Evolutionary conservation across 805 yeast species (phyloP), one percentile per base, ranked within the genome.

Genomic region (Wickerhamiella dianesei): DNA sequence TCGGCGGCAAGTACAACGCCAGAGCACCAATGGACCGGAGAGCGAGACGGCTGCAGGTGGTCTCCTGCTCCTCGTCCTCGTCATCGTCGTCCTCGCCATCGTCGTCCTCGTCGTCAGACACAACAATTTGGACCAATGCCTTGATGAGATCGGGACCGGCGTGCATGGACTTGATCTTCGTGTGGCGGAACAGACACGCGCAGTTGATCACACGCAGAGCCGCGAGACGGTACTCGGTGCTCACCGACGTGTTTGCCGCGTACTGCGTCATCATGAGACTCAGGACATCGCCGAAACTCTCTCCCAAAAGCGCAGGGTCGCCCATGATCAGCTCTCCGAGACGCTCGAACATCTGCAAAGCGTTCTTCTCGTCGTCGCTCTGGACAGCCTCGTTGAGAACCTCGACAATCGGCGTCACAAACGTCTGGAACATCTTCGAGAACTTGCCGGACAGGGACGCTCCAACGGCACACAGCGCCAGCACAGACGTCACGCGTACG

Each of bases 41-140:
- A 14, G 94, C 95, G 54, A 86, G 73, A 44, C 81, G 64, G 40
- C 79, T 66, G 48, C 95, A 94, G 47, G 79, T 74, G 59, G 78
- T 82, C 66, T 89, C 97, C 67, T 87, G 96, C 60, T 85, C 87
- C 64, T 87, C 96, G 56, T 84, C 89, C 57, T 87, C 94, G 61
- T 84, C 88, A 61, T 82, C 89, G 35, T 75, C 80, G 46, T 76
- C 82, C 40, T 76, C 81, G 54, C 82, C 92, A 46, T 77, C 83
- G 41, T 77, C 81, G 54, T 82, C 92, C 47, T 80, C 77, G 57
- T 82, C 94, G 45, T 67, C 64, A 57, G 75, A 78, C 66, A 85
- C 95, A 52, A 87, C 73, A 20, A 92, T 81, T 56, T 75, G 73
- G 49, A 85, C 69, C 48, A 92, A 89, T 51, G 82, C 73, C 52